Evolutionary conservation across 2,329 filamentous ascomycete species (phyloP).

Genomic region (Colletotrichum sp.): DNA sequence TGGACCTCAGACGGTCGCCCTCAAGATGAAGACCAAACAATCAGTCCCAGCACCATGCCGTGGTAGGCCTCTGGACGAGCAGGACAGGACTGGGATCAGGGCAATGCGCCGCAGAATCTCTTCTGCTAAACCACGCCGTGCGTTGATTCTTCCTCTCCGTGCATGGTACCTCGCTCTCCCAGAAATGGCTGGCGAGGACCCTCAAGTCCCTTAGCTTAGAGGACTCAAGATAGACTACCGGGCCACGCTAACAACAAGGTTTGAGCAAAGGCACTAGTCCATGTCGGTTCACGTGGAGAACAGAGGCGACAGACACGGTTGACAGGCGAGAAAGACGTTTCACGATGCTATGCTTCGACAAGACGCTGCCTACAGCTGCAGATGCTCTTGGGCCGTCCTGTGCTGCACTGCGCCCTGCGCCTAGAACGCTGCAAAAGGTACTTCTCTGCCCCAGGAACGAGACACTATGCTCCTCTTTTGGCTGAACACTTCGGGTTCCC

Average conservation of each 20-base stretch:
- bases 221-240: slow-evolving; percentile 2
- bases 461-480: neutral
- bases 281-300: slow-evolving; percentile 13
- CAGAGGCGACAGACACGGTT: slow-evolving; percentile 3
- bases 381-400: slow-evolving; percentile 9
- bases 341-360: slow-evolving; percentile 16
- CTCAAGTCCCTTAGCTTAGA: neutral
- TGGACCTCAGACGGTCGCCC: neutral
- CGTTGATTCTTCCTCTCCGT: neutral
- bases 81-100: neutral
- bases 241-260: slow-evolving; percentile 3
- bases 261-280: slow-evolving; percentile 9
- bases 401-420: neutral
- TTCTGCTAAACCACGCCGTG: neutral
- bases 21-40: neutral
- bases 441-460: neutral
- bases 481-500: neutral
- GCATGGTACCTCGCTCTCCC: neutral
- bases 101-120: neutral
- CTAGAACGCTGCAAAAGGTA: neutral
- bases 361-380: neutral
- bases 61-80: neutral
- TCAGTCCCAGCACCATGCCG: neutral
- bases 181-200: neutral
- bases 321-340: slow-evolving; percentile 13